Evolutionary conservation across 176 grass and related monocot genomes (phyloP), one percentile per base, ranked within the genome.

Genomic region (Luzula sylvatica): DNA sequence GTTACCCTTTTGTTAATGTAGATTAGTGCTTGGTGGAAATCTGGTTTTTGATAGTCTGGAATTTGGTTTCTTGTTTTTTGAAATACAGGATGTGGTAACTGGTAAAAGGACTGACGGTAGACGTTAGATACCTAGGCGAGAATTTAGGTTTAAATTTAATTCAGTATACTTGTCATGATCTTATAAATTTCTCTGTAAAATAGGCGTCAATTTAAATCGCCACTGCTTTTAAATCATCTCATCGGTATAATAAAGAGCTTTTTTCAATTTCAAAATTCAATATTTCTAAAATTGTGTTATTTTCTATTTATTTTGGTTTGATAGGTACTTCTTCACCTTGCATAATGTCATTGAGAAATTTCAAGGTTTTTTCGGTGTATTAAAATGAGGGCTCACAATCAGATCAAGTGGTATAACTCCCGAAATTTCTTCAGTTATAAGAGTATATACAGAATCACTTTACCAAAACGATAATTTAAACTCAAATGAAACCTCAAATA

Each of bases 271-370:
- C n/a, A 50, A 17, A 50, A 50, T 65, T 24, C 27, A 43, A n/a
- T n/a, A n/a, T n/a, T n/a, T 70, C 8, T 51, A 13, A 25, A 56
- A 62, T 50, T 68, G 54, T 16, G 13, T 29, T 12, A 53, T 35
- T n/a, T n/a, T n/a, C n/a, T n/a, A n/a, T 35, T 35, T 19, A 68
- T 64, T 50, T 58, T 24, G 38, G 62, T 74, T 88, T 48, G 65
- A 58, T 81, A 98, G 85, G 78, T 90, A 86, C n/a, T n/a, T n/a
- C n/a, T 66, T 86, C 78, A 55, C 92, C 92, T 50, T 90, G 71
- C 74, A 73, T 98, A 72, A 48, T 98, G 53, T 64, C 90, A 71
- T 78, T 90, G 67, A 82, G 75, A 24, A 77, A 98, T 42, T 90
- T 90, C 29, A 71, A 90, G 65, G 74, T 68, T 28, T 82, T 98